phyloP scores from a whole-genome alignment of 2,329 filamentous ascomycete species.

The Eurotiales sp. region DNA sequence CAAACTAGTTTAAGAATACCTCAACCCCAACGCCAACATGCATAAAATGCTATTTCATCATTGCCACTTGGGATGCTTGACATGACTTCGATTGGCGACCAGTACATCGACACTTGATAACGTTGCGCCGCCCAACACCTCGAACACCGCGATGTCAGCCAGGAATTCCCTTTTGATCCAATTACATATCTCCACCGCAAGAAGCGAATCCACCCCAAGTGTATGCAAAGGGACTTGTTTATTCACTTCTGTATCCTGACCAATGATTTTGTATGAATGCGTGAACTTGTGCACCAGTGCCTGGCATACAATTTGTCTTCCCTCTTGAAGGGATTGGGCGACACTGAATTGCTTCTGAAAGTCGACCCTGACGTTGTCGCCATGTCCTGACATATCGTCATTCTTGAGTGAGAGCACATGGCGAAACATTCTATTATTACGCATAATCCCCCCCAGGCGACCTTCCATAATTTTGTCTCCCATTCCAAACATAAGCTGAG shows the following conservation, averaged over 20 bases:
- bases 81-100: neutral
- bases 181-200: constrained; percentile 44
- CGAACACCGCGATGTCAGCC: constrained; percentile 34
- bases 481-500: neutral
- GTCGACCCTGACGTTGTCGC: constrained; percentile 2
- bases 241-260: constrained; percentile 21
- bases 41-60: too few species aligned
- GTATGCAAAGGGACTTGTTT: constrained; percentile 24
- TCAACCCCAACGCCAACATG: too few species aligned
- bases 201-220: constrained; percentile 41
- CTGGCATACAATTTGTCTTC: constrained; percentile 13
- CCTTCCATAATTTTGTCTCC: too few species aligned
- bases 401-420: neutral
- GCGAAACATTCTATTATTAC: constrained; percentile 11
- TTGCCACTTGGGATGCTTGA: too few species aligned
- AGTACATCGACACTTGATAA: neutral
- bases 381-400: neutral
- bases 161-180: constrained; percentile 35
- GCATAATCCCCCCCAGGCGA: constrained; percentile 13
- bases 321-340: constrained; percentile 15
- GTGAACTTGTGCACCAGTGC: constrained; percentile 16
- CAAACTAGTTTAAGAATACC: too few species aligned
- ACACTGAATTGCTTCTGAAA: constrained; percentile 12
- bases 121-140: constrained; percentile 34
- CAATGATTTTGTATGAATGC: constrained; percentile 16